Evolutionary conservation across 768 basidiomycete genomes (phyloP).

Genomic region (Xanthoconium purpureum): DNA sequence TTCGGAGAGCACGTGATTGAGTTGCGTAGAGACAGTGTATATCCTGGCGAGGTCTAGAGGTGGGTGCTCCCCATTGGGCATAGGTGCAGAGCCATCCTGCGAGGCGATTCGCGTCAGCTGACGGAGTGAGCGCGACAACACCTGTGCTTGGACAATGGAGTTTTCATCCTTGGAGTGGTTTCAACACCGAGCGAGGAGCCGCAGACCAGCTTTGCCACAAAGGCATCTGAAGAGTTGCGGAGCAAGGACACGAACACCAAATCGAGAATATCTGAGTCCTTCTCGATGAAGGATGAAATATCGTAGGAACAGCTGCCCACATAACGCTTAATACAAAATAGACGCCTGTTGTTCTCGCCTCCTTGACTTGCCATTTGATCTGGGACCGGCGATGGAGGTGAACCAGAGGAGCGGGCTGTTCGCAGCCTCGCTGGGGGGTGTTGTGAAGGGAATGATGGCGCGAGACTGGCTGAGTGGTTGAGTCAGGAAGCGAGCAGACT

Average conservation of each 20-base stretch:
- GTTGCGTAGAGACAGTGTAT: constrained; percentile 77
- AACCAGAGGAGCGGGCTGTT: constrained; percentile 64
- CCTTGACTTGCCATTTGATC: constrained; percentile 33
- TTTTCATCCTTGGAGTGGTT: no score
- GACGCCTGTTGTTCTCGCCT: constrained; percentile 46
- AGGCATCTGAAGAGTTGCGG: constrained; percentile 65
- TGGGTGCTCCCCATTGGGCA: constrained; percentile 54
- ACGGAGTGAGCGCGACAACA: no score
- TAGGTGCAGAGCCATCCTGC: no score
- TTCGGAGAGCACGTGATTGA: constrained; percentile 74
- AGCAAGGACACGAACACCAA: constrained; percentile 78
- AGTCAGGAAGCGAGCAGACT: background rate
- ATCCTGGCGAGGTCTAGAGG: constrained; percentile 69
- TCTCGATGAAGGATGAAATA: constrained; percentile 62
- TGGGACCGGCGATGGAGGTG: constrained; percentile 34
- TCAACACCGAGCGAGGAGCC: constrained; percentile 84
- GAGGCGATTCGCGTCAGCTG: no score
- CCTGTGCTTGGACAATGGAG: no score
- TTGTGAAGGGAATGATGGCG: constrained; percentile 58
- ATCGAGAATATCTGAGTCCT: constrained; percentile 75
- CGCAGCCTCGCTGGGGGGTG: constrained; percentile 56
- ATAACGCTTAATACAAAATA: constrained; percentile 89
- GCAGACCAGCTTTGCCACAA: constrained; percentile 78
- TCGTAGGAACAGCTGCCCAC: constrained; percentile 76
- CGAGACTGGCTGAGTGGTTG: constrained; percentile 34